Percentiles rank a stretch among this genome's conserved stretches.
Evolutionary conservation across 257 asterid genomes (phyloP).

Genomic region (Henckelia pumila): DNA sequence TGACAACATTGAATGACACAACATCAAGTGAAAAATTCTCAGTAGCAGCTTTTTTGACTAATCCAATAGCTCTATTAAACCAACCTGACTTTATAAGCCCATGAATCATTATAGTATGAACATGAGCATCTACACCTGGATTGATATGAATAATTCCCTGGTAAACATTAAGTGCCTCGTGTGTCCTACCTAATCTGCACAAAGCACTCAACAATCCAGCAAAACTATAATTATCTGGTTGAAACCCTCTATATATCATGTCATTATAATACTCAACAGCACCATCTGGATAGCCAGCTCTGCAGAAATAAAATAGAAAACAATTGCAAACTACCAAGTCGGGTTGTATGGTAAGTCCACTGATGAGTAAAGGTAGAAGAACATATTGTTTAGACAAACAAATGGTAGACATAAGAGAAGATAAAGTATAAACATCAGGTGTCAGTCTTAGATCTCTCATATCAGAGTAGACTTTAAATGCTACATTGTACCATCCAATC

Average conservation of each 20-base stretch:
- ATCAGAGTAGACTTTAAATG: slow-evolving; percentile 53
- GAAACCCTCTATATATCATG: slow-evolving; percentile 63
- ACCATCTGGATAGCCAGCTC: slow-evolving; percentile 61
- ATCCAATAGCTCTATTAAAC: slow-evolving; percentile 35
- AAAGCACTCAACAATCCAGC: slow-evolving; percentile 57
- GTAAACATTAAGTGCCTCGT: slow-evolving; percentile 62
- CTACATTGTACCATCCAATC: slow-evolving; percentile 60
- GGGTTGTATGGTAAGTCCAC: slow-evolving; percentile 55
- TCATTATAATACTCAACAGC: slow-evolving; percentile 65
- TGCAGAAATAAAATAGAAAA: slow-evolving; percentile 62
- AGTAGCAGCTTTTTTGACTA: slow-evolving; percentile 43
- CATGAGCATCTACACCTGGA: slow-evolving; percentile 41
- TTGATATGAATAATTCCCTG: slow-evolving; percentile 45
- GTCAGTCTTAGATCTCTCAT: slow-evolving; percentile 46
- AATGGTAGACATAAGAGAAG: slow-evolving; percentile 52
- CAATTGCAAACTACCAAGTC: slow-evolving; percentile 76
- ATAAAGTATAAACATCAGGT: slow-evolving; percentile 72
- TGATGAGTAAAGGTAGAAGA: slow-evolving; percentile 58
- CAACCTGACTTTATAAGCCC: slow-evolving; percentile 59
- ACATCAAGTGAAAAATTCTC: slow-evolving; percentile 51
- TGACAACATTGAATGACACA: slow-evolving; percentile 52
- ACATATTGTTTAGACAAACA: slow-evolving; percentile 57
- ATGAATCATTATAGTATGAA: slow-evolving; percentile 53
- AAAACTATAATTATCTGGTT: slow-evolving; percentile 67
- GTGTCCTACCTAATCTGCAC: slow-evolving; percentile 50